phyloP scores from a whole-genome alignment of 129 eudicot genomes.

The Rutidosis leptorrhynchoides region DNA sequence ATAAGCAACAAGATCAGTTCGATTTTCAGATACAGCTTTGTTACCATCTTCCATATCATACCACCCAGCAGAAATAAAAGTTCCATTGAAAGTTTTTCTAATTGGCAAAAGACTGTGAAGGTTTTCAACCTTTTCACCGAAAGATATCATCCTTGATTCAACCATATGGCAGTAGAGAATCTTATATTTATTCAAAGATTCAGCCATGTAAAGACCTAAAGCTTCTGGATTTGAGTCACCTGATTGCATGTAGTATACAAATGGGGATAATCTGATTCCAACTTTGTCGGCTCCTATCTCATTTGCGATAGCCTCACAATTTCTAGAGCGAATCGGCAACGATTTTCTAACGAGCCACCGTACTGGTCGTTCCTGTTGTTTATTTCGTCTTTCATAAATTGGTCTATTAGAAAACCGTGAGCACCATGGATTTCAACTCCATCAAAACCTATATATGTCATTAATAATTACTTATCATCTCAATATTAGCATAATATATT shows the following conservation, averaged over 20 bases:
- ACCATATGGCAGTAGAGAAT: constrained; percentile 34
- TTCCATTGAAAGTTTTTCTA: constrained; percentile 28
- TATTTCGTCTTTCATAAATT: constrained; percentile 39
- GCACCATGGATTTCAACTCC: constrained; percentile 49
- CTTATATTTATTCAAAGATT: constrained; percentile 23
- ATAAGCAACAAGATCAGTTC: constrained; percentile 36
- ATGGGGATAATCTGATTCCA: constrained; percentile 43
- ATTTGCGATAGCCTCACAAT: constrained; percentile 22
- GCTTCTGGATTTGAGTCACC: constrained; percentile 39
- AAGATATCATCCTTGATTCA: constrained; percentile 30
- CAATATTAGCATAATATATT: background rate
- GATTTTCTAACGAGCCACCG: constrained; percentile 34
- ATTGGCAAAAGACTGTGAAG: constrained; percentile 27
- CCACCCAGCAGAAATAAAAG: constrained; percentile 35
- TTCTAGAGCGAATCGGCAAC: constrained; percentile 23
- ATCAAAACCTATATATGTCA: constrained; percentile 29
- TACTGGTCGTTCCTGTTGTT: constrained; percentile 38
- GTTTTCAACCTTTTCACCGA: constrained; percentile 18
- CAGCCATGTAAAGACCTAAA: constrained; percentile 38
- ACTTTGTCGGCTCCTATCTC: constrained; percentile 37
- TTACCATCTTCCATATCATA: constrained; percentile 37
- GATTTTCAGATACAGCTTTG: constrained; percentile 20
- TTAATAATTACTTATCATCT: background rate
- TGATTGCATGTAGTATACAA: constrained; percentile 28
- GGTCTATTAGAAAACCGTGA: constrained; percentile 40